Base-by-base conservation (phyloP, 2,329 filamentous ascomycete species). In the Periconia digitata region DNA sequence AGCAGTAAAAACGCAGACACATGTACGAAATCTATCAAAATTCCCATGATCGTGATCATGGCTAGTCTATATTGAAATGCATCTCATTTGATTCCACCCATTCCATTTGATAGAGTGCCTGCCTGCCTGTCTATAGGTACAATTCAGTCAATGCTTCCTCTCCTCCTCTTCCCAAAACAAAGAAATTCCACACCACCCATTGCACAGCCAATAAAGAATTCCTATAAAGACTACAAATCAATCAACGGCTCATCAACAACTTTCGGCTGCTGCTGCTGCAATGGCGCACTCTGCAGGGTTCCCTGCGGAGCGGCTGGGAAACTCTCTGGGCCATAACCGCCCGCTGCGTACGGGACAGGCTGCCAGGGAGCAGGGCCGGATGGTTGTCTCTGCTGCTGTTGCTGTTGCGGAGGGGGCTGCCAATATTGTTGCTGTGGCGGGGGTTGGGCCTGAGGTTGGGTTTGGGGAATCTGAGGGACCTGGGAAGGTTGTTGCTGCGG, bases 191-290 rank as follows among this genome's bases (percentile, higher is more conserved):
- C n/a, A n/a, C n/a, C n/a, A n/a, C n/a, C n/a, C n/a, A n/a, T n/a
- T n/a, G n/a, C n/a, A n/a, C n/a, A n/a, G 18, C 34, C 34, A 36
- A 36, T 36, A n/a, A 36, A 36, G 15, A n/a, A 6, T 6, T 20
- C n/a, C n/a, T n/a, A n/a, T n/a, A n/a, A n/a, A n/a, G n/a, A n/a
- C n/a, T 71, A 92, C 53, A 92, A 77, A 70, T 94, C 89, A 71
- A 94, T 94, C 62, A 94, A 72, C 49, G 85, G 87, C 71, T 92
- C 89, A 71, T 92, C 89, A 40, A 87, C 79, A 1, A 75, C 79
- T 57, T 79, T 74, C 36, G 75, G 72, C 10, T 10, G 27, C 46
- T 70, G 40, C 21, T 16, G 16, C 34, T 36, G 34, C 34, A 36
- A 16, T 18, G 27, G 64, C 44, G 81, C 83, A 22, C 58, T 60